Evolutionary conservation across 139 green algal genomes (phyloP), one percentile per base, ranked within the genome.

Genomic region (Chlamydomonas applanata): DNA sequence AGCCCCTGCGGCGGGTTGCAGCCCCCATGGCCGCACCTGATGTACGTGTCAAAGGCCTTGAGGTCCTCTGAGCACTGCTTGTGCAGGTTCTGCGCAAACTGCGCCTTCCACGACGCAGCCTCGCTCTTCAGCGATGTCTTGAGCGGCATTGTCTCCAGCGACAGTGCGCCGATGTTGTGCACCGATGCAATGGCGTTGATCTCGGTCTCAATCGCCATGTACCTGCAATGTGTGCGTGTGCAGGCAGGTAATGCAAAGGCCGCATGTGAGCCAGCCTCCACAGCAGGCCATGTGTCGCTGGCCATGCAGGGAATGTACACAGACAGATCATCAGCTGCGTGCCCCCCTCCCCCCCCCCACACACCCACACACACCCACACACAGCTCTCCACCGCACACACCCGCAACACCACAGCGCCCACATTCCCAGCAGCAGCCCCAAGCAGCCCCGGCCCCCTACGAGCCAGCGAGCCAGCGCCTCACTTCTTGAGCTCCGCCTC

Each of bases 41-140:
- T 91, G 87, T 97, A 97, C n/a, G 79, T 69, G 60, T 96, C 88
- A 78, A 97, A 93, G 19, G 82, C 72, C 79, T 93, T 90, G 7
- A 97, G 85, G 82, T 97, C 87, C 65, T 94, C 84, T 3, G 75
- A 57, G 52, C 89, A 89, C 82, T 96, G 86, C 75, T 88, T 84
- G 86, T 98, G 94, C 84, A 98, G 83, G 84, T 97, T 97, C 67
- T 93, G 87, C 17, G 93, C 90, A 81, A 97, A 98, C 81, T 94
- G 89, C 20, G 88, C 86, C 89, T 98, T 98, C 94, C 94, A 98
- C 36, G 82, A 85, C 14, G 87, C 89, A 0, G 93, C 91, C 83
- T 97, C 94, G 16, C 78, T 73, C 79, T 92, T 93, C 24, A 97
- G 82, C 1, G 82, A 88, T 71, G 85, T 85, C 83, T 97, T 97